Evolutionary conservation across 441 rosid genomes (phyloP).

Genomic region (Manihot esculenta): DNA sequence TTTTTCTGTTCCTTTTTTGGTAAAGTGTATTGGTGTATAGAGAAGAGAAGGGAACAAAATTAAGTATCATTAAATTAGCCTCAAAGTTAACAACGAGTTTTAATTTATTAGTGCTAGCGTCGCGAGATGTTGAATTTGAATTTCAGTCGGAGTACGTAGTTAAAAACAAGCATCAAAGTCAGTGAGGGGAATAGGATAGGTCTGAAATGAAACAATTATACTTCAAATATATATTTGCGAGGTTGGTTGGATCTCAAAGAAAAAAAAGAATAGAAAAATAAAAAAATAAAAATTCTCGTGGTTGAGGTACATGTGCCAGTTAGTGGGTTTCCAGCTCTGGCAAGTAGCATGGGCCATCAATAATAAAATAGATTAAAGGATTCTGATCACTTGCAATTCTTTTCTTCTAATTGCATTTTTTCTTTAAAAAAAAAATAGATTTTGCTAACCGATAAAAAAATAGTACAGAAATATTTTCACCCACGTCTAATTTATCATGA

Average conservation of each 20-base stretch:
- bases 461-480: too few species aligned
- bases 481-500: too few species aligned
- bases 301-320: constrained; percentile 65
- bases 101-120: too few species aligned
- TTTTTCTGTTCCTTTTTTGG: constrained; percentile 30
- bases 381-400: constrained; percentile 21
- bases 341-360: constrained; percentile 53
- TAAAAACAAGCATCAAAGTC: too few species aligned
- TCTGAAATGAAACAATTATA: constrained; percentile 32
- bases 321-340: constrained; percentile 84
- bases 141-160: too few species aligned
- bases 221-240: constrained; percentile 27
- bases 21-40: constrained; percentile 50
- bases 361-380: constrained; percentile 23
- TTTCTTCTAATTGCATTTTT: too few species aligned
- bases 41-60: constrained; percentile 55
- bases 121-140: too few species aligned
- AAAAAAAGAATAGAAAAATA: constrained; percentile 5
- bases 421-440: too few species aligned
- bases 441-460: too few species aligned
- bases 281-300: constrained; percentile 8
- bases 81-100: constrained; percentile 25
- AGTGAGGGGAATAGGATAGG: constrained; percentile 29
- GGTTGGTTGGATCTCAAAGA: constrained; percentile 26
- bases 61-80: constrained; percentile 25